Percentiles rank a stretch among this genome's conserved stretches.
Evolutionary conservation across 306 rosid species (phyloP).

Genomic region (Castanea sativa): DNA sequence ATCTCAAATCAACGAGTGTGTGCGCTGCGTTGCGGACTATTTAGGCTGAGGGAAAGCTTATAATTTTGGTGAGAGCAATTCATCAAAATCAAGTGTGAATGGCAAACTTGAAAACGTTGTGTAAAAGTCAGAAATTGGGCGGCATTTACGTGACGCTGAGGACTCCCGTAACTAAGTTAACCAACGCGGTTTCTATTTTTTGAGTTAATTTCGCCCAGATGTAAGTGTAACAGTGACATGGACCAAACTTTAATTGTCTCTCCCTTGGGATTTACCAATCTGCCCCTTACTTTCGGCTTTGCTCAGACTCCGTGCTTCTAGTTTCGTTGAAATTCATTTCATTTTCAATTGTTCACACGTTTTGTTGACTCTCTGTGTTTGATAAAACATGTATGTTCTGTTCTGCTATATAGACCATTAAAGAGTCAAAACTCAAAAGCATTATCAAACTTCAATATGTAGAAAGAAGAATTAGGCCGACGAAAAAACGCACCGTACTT

Average conservation of each 20-base stretch:
- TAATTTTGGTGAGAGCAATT: no score
- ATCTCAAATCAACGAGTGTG: no score
- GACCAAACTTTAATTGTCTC: not conserved
- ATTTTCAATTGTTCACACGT: not conserved
- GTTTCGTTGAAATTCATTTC: not conserved
- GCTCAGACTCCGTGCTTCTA: no score
- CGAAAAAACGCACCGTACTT: no score
- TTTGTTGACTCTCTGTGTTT: not conserved
- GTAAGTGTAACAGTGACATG: not conserved
- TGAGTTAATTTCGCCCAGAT: no score
- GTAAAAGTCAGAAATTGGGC: not conserved
- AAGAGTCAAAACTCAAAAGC: not conserved
- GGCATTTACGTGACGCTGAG: conserved; percentile 21
- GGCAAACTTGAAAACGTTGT: not conserved
- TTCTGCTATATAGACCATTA: not conserved
- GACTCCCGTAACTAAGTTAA: not conserved
- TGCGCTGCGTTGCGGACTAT: no score
- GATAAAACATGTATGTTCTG: not conserved
- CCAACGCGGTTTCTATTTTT: conserved; percentile 1
- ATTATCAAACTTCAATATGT: not conserved
- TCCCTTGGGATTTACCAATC: not conserved
- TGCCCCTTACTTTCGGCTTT: not conserved
- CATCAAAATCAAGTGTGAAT: not conserved
- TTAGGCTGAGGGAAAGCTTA: no score
- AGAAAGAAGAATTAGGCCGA: not conserved